These are phyloP conservation scores for Coemansia sp. DNA, from an alignment of 192 early-diverging fungal species.

Conservation along the genomic window DNA sequence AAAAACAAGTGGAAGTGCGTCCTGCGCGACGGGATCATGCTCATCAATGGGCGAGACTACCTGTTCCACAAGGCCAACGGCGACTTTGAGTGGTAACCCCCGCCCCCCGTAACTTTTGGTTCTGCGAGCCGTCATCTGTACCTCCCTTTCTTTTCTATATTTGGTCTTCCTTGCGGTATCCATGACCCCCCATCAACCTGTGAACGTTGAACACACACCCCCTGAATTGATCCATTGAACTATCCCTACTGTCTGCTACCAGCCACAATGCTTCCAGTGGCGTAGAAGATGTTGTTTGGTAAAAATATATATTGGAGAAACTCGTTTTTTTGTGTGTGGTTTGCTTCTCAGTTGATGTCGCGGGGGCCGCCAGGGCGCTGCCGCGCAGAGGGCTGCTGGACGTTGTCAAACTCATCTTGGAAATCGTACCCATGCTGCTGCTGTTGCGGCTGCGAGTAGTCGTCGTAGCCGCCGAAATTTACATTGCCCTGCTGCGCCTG, in stretches of 20 bases:
- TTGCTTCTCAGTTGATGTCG: slow-evolving; percentile 39
- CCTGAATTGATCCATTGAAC: too few relatives aligned
- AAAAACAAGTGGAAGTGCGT: slow-evolving; percentile 99
- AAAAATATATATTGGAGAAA: background rate
- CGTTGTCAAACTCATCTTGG: slow-evolving; percentile 10
- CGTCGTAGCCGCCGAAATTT: too few relatives aligned
- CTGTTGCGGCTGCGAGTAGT: slow-evolving; percentile 7
- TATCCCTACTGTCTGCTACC: too few relatives aligned
- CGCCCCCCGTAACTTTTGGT: too few relatives aligned
- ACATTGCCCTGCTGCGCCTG: slow-evolving; percentile 16
- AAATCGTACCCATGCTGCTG: slow-evolving; percentile 9
- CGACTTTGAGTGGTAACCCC: slow-evolving; percentile 98
- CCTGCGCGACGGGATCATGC: slow-evolving; percentile 92
- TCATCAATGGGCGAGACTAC: slow-evolving; percentile 92
- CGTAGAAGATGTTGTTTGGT: background rate
- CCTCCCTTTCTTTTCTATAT: too few relatives aligned
- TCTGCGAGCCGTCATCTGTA: too few relatives aligned
- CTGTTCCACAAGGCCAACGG: slow-evolving; percentile 91
- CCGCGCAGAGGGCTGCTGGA: slow-evolving; percentile 27
- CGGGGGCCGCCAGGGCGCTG: slow-evolving; percentile 49
- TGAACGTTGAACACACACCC: too few relatives aligned
- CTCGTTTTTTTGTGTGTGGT: slow-evolving; percentile 1
- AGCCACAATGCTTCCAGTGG: too few relatives aligned
- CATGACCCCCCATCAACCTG: too few relatives aligned
- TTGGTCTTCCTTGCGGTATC: too few relatives aligned